Percentiles rank a stretch among this genome's conserved stretches.
These are phyloP conservation scores for Leonotis leonurus DNA, from an alignment of 257 asterid genomes.

Conservation along the genomic window DNA sequence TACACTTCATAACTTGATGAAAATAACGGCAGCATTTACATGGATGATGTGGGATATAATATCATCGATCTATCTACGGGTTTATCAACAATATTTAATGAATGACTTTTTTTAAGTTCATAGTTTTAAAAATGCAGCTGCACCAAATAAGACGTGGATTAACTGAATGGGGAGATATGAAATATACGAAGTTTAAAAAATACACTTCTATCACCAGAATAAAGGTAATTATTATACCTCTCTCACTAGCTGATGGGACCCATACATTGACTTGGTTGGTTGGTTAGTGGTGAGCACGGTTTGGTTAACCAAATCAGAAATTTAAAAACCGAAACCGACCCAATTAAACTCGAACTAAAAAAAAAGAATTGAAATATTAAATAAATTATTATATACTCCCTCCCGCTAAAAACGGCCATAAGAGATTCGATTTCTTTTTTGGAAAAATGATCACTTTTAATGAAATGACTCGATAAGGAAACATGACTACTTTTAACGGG, in stretches of 20 bases:
- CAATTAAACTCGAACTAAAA: too few relatives aligned
- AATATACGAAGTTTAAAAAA: not conserved
- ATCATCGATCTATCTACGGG: not conserved
- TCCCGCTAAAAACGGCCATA: too few relatives aligned
- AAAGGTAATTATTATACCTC: not conserved
- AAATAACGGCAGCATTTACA: not conserved
- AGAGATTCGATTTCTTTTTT: too few relatives aligned
- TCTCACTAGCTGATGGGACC: not conserved
- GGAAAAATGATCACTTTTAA: too few relatives aligned
- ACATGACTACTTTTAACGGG: too few relatives aligned
- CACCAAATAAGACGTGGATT: not conserved
- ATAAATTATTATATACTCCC: too few relatives aligned
- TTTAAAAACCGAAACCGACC: too few relatives aligned
- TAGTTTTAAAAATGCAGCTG: not conserved
- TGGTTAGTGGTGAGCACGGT: too few relatives aligned
- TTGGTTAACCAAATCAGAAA: too few relatives aligned
- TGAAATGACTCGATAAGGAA: too few relatives aligned
- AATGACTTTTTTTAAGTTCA: not conserved
- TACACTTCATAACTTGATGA: not conserved
- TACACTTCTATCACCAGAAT: conserved; percentile 1
- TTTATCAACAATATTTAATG: not conserved
- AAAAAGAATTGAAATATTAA: too few relatives aligned
- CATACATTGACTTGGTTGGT: not conserved
- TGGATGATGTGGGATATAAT: not conserved
- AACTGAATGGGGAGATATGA: not conserved